Base-by-base conservation (phyloP, 805 yeast species). In the Lipomyces anomalus region DNA sequence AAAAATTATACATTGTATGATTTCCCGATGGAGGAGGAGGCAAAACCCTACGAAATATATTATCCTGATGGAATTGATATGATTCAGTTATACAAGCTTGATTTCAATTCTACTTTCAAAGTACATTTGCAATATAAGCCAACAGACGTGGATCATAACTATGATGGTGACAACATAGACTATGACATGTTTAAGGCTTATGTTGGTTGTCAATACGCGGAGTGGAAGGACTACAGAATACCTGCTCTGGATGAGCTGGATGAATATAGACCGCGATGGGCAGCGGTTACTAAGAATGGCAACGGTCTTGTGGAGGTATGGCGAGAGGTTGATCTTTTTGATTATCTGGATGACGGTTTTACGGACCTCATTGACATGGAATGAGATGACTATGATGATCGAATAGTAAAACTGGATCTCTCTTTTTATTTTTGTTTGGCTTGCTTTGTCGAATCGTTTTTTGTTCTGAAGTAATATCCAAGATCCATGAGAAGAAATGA, bases 191-290 rank as follows among this genome's bases (percentile, higher is more conserved):
- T 86, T 40, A 81, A 79, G 6, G 72, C 87, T 1, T 62, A 67
- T 5, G 72, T 87, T 6, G 69, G 75, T 21, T 88, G 96, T 60
- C 78, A 68, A 57, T 88, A 90, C 89, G 84, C 86, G 6, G 94
- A 87, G 53, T 76, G 78, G 60, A 79, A 78, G 29, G 62, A 64
- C 9, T 74, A 75, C 26, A 73, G 71, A 47, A 62, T 85, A 3
- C 88, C 94, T 1, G 88, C 92, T 1, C 78, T 72, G 52, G 80
- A 76, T 46, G 95, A 88, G 58, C 60, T 87, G 34, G 57, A 82
- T 30, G 75, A 76, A 52, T 86, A 77, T 58, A 67, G 84, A 0
- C 94, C 95, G 1, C 64, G 69, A 20, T 75, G 76, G 61, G 73
- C 80, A 20, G 73, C 80, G 2, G 80, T 79, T 69, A 74, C 86